A percentile compares a stretch with the other conserved stretches of the same genome.
Evolutionary conservation across 805 yeast species (phyloP).

Genomic region (Priceomyces melissophilus): DNA sequence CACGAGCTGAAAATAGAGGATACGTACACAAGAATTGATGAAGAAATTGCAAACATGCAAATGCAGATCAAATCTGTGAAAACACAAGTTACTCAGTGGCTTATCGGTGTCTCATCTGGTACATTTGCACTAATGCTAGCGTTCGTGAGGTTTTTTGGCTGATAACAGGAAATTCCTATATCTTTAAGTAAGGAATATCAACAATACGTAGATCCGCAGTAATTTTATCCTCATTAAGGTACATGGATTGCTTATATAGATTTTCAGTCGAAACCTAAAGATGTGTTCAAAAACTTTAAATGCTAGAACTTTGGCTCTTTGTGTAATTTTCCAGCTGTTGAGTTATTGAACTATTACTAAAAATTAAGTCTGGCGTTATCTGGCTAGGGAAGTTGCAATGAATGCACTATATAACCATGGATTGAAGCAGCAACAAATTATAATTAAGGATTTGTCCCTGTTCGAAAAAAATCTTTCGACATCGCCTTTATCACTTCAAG

Average conservation of each 20-base stretch:
- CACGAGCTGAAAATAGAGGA: slow-evolving; percentile 94
- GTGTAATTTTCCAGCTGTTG: too few relatives aligned
- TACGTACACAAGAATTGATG: slow-evolving; percentile 91
- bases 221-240: too few relatives aligned
- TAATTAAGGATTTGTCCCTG: slow-evolving; percentile 63
- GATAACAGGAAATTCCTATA: slow-evolving; percentile 3
- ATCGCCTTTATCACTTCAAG: slow-evolving; percentile 74
- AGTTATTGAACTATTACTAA: too few relatives aligned
- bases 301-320: too few relatives aligned
- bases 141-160: slow-evolving; percentile 78
- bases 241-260: too few relatives aligned
- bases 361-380: too few relatives aligned
- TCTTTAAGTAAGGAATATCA: too few relatives aligned
- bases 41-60: slow-evolving; percentile 90
- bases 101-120: slow-evolving; percentile 98
- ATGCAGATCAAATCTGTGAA: slow-evolving; percentile 94
- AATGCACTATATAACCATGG: slow-evolving; percentile 90
- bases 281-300: too few relatives aligned
- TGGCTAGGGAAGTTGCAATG: slow-evolving; percentile 27
- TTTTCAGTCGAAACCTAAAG: too few relatives aligned
- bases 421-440: slow-evolving; percentile 71
- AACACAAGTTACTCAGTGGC: slow-evolving; percentile 97
- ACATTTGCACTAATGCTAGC: slow-evolving; percentile 92
- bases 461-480: slow-evolving; percentile 65
- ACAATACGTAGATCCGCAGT: too few relatives aligned